These are phyloP conservation scores for Vinca minor DNA, from an alignment of 257 asterid species.

Conservation along the genomic window DNA sequence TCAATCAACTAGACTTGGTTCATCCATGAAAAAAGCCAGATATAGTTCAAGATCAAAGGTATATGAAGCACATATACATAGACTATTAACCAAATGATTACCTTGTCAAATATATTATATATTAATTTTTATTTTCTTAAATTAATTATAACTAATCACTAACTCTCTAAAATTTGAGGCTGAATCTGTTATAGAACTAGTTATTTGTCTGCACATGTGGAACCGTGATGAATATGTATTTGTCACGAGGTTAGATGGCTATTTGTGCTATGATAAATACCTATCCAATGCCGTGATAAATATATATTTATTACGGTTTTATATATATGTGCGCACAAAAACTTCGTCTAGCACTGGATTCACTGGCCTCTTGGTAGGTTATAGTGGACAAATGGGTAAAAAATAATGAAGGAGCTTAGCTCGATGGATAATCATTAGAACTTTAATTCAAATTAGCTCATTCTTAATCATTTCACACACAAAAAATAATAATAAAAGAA, in stretches of 20 bases:
- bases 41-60: background rate
- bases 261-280: too few relatives aligned
- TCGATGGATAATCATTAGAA: background rate
- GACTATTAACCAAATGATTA: background rate
- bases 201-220: too few relatives aligned
- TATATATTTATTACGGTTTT: too few relatives aligned
- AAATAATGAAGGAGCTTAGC: background rate
- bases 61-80: too few relatives aligned
- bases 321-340: too few relatives aligned
- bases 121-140: too few relatives aligned
- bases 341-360: too few relatives aligned
- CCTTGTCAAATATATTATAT: background rate
- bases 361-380: too few relatives aligned
- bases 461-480: slow-evolving; percentile 6
- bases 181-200: background rate
- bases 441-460: slow-evolving; percentile 18
- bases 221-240: too few relatives aligned
- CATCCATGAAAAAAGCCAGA: background rate
- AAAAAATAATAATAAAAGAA: background rate
- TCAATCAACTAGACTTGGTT: background rate
- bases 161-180: background rate
- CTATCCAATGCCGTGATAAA: too few relatives aligned
- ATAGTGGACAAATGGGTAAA: background rate
- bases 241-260: too few relatives aligned
- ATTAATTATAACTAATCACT: background rate